These are phyloP conservation scores for Cardamine occulta DNA, from an alignment of 345 rosid species.

Conservation along the genomic window DNA sequence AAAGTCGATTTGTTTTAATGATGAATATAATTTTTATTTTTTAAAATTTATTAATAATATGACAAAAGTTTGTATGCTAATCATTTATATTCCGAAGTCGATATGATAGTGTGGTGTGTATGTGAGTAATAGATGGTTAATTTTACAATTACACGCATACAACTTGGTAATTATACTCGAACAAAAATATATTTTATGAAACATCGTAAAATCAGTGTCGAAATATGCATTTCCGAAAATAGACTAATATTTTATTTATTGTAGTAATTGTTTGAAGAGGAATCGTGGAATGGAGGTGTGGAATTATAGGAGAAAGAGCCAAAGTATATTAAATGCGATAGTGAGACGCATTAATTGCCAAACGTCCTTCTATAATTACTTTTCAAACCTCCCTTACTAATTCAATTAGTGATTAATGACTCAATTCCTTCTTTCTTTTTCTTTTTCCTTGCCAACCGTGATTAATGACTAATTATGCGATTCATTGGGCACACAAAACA, in stretches of 20 bases:
- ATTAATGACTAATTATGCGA: slow-evolving; percentile 5
- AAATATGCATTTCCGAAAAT: slow-evolving; percentile 8
- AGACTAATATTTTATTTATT: not conserved
- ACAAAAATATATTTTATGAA: not conserved
- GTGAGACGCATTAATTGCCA: slow-evolving; percentile 34
- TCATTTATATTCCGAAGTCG: not conserved
- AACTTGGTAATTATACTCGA: not conserved
- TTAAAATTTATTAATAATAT: not conserved
- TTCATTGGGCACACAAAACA: not conserved
- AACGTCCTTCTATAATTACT: slow-evolving; percentile 27
- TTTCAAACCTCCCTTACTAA: slow-evolving; percentile 34
- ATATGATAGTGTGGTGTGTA: not conserved
- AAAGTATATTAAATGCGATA: slow-evolving; percentile 31
- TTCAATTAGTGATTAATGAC: slow-evolving; percentile 29
- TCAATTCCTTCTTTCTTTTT: not conserved
- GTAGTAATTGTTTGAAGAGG: slow-evolving; percentile 28
- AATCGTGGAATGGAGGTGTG: slow-evolving; percentile 37
- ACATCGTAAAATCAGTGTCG: slow-evolving; percentile 21
- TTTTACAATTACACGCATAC: not conserved
- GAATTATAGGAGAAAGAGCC: slow-evolving; percentile 40
- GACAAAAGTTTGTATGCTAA: not conserved
- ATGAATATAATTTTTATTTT: not conserved
- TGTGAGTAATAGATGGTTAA: not conserved
- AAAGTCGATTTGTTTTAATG: not conserved
- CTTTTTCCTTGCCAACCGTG: not conserved